Base-by-base conservation (phyloP, 2,329 filamentous ascomycete genomes). In the Cladorrhinum sp. region DNA sequence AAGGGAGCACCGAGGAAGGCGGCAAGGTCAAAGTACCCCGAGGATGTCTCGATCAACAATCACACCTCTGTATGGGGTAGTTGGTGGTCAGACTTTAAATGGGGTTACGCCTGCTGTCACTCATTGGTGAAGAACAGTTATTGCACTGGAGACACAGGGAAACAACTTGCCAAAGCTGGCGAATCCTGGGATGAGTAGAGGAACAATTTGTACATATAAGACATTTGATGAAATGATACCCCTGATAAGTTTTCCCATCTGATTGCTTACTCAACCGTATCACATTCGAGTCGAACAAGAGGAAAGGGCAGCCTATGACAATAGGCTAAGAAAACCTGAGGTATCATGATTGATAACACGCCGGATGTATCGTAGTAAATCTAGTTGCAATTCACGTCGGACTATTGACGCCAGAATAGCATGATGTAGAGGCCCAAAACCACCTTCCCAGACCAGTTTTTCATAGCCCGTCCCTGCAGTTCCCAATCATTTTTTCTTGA, bases 31-130 rank as follows among this genome's bases (percentile, higher is more conserved):
- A 98, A 97, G 73, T 99, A 99, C 71, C 77, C 87, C 3, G 95
- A 99, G 71, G 92, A 99, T 69, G 81, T 97, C 0, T 78, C 90
- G 57, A 84, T 89, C 73, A 93, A 96, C 78, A 99, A 99, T 71
- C 95, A 99, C 76, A 92, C 86, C 2, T 88, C 89, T 0, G 88
- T 96, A 2, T 99, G 92, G 91, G 95, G 95, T 53, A 96, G 92
- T 70, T 99, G 95, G 95, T 99, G 95, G 95, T 85, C 87, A 57
- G 87, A 91, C 71, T 98, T 97, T 77, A 85, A 89, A 75, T 99
- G 95, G 95, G 95, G 95, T 1, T 99, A 96, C 75, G 85, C 90
- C 22, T 99, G 95, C 75, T 99, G 95, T 78, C 92, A 96, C 73
- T 96, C 92, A 0, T 88, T 87, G 22, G 85, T 96, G 64, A 97